A percentile compares a stretch with the other conserved stretches of the same genome.
Conservation (phyloP, 352 stramenopile genomes). For the Peronosclerospora sorghi region DNA sequence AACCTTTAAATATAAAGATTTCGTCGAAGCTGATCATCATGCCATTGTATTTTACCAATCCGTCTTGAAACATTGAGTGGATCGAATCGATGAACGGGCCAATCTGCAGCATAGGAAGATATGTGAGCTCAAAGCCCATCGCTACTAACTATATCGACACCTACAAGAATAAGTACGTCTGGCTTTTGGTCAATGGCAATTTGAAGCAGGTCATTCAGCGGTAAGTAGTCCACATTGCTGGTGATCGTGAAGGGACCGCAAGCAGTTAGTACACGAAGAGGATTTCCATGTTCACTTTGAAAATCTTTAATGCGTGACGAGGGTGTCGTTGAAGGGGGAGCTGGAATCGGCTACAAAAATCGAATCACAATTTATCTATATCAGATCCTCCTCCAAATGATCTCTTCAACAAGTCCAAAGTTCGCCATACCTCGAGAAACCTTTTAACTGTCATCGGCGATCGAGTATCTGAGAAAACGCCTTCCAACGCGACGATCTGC, state of each 20-base stretch:
- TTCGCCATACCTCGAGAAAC: constrained; percentile 49
- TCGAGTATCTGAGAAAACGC: constrained; percentile 54
- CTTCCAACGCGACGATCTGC: constrained; percentile 75
- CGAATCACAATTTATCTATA: too few species aligned
- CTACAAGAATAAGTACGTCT: constrained; percentile 90
- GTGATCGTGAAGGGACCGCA: constrained; percentile 92
- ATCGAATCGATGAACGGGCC: constrained; percentile 94
- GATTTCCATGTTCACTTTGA: constrained; percentile 27
- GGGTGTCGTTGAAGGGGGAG: constrained; percentile 31
- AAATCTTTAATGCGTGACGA: constrained; percentile 40
- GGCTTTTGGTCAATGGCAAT: constrained; percentile 73
- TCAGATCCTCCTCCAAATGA: too few species aligned
- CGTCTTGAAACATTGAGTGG: constrained; percentile 83
- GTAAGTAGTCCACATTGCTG: constrained; percentile 91
- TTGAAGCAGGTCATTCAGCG: constrained; percentile 89
- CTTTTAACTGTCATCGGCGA: constrained; percentile 67
- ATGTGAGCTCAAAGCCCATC: background rate
- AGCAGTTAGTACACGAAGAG: constrained; percentile 82
- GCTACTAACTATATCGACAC: background rate
- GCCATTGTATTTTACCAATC: constrained; percentile 62
- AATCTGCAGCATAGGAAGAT: constrained; percentile 25
- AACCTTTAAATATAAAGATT: constrained; percentile 81
- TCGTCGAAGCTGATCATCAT: constrained; percentile 81
- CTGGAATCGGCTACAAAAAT: constrained; percentile 55
- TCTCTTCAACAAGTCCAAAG: background rate